phyloP scores from a whole-genome alignment of 2,329 filamentous ascomycete genomes.

The Penicillium aurantiogriseum region DNA sequence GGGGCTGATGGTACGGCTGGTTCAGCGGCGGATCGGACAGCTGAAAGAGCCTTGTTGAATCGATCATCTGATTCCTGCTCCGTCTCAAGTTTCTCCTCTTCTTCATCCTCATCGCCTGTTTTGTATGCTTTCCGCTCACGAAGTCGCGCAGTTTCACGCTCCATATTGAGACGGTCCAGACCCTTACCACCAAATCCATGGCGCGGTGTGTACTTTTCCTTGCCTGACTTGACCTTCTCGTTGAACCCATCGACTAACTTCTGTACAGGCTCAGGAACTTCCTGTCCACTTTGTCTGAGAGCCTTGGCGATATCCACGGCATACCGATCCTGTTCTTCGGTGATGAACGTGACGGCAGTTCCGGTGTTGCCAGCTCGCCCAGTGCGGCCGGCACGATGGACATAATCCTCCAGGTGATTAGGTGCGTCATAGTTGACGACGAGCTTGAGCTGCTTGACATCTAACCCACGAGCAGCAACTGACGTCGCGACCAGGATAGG shows the following conservation, averaged over 20 bases:
- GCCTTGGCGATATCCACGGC: constrained; percentile 87
- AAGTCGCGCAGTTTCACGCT: constrained; percentile 80
- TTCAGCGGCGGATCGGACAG: constrained; percentile 63
- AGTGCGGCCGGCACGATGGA: constrained; percentile 89
- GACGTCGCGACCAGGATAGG: constrained; percentile 93
- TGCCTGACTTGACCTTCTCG: constrained; percentile 88
- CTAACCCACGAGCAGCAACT: constrained; percentile 88
- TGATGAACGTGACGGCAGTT: constrained; percentile 91
- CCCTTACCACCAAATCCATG: constrained; percentile 95
- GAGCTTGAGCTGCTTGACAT: constrained; percentile 92
- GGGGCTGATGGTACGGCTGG: constrained; percentile 18
- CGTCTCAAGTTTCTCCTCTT: constrained; percentile 71
- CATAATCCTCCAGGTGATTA: constrained; percentile 94
- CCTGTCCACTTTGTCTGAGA: constrained; percentile 84
- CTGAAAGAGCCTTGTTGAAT: constrained; percentile 60
- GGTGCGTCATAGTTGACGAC: constrained; percentile 95
- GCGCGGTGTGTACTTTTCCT: constrained; percentile 71
- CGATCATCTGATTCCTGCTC: constrained; percentile 45
- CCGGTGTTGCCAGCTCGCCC: constrained; percentile 92
- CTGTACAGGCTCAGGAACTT: constrained; percentile 68
- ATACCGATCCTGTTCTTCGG: constrained; percentile 86
- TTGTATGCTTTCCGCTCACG: constrained; percentile 88
- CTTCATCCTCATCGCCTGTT: constrained; percentile 75
- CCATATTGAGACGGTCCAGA: constrained; percentile 84
- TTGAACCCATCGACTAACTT: constrained; percentile 67